Evolutionary conservation across 768 basidiomycete genomes (phyloP).

Genomic region (Mycena kentingensis): DNA sequence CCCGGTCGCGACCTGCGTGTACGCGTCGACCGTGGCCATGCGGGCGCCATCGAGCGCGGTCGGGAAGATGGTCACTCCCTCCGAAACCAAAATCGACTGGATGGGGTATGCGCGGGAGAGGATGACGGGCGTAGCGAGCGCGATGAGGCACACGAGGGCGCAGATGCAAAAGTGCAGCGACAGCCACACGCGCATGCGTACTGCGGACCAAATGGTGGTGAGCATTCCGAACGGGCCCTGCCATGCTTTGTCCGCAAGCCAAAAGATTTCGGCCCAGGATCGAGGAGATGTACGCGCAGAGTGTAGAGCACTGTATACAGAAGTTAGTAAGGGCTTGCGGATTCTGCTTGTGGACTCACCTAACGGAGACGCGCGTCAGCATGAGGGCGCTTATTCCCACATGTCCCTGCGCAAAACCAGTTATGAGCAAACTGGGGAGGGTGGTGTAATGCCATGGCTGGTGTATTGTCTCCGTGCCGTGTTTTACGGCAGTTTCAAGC

Average conservation of each 20-base stretch:
- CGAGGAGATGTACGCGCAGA: constrained; percentile 12
- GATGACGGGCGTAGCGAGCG: constrained; percentile 22
- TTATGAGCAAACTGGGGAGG: constrained; percentile 15
- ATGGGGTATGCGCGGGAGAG: constrained; percentile 21
- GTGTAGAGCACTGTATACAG: constrained; percentile 11
- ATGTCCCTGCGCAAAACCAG: constrained; percentile 17
- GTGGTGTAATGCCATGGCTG: constrained; percentile 17
- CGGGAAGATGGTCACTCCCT: constrained; percentile 10
- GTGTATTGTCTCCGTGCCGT: constrained; percentile 6
- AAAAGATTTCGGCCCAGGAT: constrained; percentile 25
- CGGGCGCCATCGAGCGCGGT: background rate
- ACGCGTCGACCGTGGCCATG: constrained; percentile 18
- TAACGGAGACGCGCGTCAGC: too few species aligned
- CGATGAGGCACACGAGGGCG: constrained; percentile 16
- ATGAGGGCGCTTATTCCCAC: constrained; percentile 12
- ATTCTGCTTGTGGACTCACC: too few species aligned
- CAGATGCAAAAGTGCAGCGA: constrained; percentile 22
- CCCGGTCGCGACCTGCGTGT: constrained; percentile 17
- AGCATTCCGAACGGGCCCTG: constrained; percentile 18
- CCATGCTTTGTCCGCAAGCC: constrained; percentile 23
- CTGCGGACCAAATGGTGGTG: background rate
- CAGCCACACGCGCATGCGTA: constrained; percentile 11
- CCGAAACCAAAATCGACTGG: constrained; percentile 7
- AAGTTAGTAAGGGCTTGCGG: too few species aligned
- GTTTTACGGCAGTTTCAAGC: constrained; percentile 13